phyloP scores from a whole-genome alignment of 2,329 filamentous ascomycete genomes.

The Leptographium galeiforme region DNA sequence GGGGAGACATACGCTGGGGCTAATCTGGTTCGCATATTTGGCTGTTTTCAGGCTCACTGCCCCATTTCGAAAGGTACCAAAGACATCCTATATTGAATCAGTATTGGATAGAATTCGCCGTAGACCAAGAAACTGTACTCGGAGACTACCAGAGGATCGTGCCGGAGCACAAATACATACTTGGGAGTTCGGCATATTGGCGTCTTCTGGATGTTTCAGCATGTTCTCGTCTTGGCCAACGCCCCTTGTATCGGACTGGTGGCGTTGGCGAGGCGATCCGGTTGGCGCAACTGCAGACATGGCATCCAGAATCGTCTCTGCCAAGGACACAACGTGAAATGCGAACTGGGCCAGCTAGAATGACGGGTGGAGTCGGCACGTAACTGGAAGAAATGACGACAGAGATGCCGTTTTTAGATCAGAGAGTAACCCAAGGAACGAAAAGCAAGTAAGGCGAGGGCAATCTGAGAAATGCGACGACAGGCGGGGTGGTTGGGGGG shows the following conservation, averaged over 20 bases:
- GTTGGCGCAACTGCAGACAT: constrained; percentile 28
- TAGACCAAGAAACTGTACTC: too few relatives aligned
- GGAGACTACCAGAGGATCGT: too few relatives aligned
- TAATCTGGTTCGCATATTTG: constrained; percentile 41
- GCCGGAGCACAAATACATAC: constrained; percentile 11
- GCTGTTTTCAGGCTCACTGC: constrained; percentile 35
- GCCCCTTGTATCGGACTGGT: constrained; percentile 19
- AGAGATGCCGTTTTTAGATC: constrained; percentile 11
- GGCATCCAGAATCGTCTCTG: constrained; percentile 5
- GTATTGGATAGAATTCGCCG: background rate
- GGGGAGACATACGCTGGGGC: constrained; percentile 31
- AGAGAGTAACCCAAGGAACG: constrained; percentile 9
- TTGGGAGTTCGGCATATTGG: constrained; percentile 16
- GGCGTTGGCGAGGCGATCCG: constrained; percentile 28
- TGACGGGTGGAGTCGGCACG: background rate
- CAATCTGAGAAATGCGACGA: background rate
- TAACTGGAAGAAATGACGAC: constrained; percentile 11
- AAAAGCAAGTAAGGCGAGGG: background rate
- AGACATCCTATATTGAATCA: constrained; percentile 3
- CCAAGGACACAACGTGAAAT: background rate
- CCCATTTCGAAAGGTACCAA: constrained; percentile 25
- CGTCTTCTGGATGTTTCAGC: constrained; percentile 23
- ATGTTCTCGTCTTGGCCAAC: constrained; percentile 22
- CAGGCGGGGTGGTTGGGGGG: background rate
- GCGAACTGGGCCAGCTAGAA: constrained; percentile 12